Percentiles rank a stretch among this genome's conserved stretches.
phyloP scores from a whole-genome alignment of 192 early-diverging fungal species.

The Entrophospora sp. region DNA sequence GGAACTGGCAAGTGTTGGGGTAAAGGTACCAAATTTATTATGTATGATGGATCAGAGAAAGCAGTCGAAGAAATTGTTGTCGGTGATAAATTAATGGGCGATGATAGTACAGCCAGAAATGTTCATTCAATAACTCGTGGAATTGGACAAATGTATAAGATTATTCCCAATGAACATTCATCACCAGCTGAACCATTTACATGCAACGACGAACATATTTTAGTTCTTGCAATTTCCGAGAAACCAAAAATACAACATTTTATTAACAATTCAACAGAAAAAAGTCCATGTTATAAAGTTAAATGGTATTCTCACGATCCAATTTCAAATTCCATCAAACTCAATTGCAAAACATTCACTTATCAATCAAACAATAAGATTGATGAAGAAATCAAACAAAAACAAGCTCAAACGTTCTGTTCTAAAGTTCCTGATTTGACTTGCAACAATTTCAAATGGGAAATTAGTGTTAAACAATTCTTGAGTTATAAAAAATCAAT shows the following conservation, averaged over 20 bases:
- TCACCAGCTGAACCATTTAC: slow-evolving; percentile 34
- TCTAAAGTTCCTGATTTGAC: too few relatives aligned
- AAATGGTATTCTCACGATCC: too few relatives aligned
- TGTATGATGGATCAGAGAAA: slow-evolving; percentile 34
- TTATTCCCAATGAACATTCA: slow-evolving; percentile 21
- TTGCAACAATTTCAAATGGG: slow-evolving; percentile 8
- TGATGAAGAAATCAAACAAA: too few relatives aligned
- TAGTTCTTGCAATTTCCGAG: slow-evolving; percentile 30
- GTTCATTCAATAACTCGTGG: slow-evolving; percentile 37
- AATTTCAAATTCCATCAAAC: too few relatives aligned
- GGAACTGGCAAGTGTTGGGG: slow-evolving; percentile 31
- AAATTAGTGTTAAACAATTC: not conserved
- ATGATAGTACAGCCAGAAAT: slow-evolving; percentile 36
- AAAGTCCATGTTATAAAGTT: too few relatives aligned
- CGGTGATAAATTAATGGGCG: slow-evolving; percentile 39
- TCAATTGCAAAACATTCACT: too few relatives aligned
- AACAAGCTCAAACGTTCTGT: too few relatives aligned
- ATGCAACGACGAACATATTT: slow-evolving; percentile 45
- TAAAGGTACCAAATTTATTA: slow-evolving; percentile 35
- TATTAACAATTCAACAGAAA: too few relatives aligned
- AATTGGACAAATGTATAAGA: slow-evolving; percentile 38
- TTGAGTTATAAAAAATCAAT: not conserved
- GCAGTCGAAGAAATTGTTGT: slow-evolving; percentile 34
- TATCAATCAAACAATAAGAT: too few relatives aligned
- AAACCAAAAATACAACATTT: not conserved